Conservation (phyloP, 257 asterid species). For the Lycium ferocissimum region DNA sequence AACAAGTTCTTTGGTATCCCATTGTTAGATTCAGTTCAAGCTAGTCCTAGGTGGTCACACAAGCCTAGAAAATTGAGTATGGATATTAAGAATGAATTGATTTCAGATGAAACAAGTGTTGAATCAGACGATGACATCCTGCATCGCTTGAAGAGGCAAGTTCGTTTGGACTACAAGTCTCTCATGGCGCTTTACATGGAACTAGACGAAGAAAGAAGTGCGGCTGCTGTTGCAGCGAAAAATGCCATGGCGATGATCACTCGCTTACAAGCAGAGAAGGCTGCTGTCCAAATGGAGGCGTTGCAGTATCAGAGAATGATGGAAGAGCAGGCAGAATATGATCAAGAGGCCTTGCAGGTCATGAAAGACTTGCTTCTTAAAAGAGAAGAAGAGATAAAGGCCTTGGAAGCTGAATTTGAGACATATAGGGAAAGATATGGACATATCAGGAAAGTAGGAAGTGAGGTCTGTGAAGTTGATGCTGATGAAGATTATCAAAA, state of each 20-base stretch:
- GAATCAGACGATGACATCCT: conserved; percentile 52
- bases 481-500: conserved; percentile 68
- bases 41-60: conserved; percentile 70
- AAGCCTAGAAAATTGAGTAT: conserved; percentile 42
- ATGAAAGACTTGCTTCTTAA: conserved; percentile 62
- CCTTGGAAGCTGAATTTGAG: conserved; percentile 63
- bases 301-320: conserved; percentile 93
- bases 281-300: conserved; percentile 97
- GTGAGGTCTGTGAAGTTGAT: conserved; percentile 72
- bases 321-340: conserved; percentile 95
- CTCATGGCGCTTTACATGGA: conserved; percentile 80
- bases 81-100: conserved; percentile 45
- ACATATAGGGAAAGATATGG: conserved; percentile 63
- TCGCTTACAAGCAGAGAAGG: conserved; percentile 85
- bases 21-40: conserved; percentile 69
- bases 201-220: conserved; percentile 87
- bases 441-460: conserved; percentile 49
- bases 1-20: conserved; percentile 64
- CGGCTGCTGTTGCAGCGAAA: conserved; percentile 87
- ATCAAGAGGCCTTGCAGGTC: conserved; percentile 68
- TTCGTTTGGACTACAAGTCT: conserved; percentile 66
- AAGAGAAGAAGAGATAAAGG: conserved; percentile 69
- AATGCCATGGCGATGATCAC: conserved; percentile 99
- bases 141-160: conserved; percentile 55
- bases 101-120: conserved; percentile 41